These are phyloP conservation scores for Cordyceps militaris DNA, from an alignment of 2,329 filamentous ascomycete genomes.

Conservation along the genomic window DNA sequence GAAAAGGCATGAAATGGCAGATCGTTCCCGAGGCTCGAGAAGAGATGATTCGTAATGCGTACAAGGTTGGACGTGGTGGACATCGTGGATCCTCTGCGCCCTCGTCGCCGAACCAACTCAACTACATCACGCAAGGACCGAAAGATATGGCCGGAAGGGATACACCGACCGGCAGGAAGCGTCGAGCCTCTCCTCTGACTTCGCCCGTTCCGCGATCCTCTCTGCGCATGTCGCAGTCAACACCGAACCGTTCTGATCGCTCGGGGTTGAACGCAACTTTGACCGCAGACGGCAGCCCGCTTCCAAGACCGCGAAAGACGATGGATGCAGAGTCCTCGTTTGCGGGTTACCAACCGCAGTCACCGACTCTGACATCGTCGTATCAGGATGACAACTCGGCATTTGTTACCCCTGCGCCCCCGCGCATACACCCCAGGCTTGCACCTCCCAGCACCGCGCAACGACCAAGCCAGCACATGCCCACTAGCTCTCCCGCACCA, in stretches of 20 bases:
- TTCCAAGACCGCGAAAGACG: constrained; percentile 50
- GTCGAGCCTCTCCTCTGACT: constrained; percentile 45
- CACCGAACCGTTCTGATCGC: constrained; percentile 46
- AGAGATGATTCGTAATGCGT: constrained; percentile 74
- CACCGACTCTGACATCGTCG: constrained; percentile 55
- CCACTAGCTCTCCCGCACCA: constrained; percentile 75
- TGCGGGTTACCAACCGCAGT: constrained; percentile 47
- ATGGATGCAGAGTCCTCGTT: constrained; percentile 37
- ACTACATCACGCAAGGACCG: constrained; percentile 53
- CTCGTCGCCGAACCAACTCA: constrained; percentile 57
- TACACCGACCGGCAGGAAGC: constrained; percentile 47
- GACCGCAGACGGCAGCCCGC: constrained; percentile 53
- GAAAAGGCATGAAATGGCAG: constrained; percentile 99
- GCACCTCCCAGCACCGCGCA: constrained; percentile 76
- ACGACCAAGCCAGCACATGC: constrained; percentile 77
- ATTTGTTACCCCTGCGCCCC: constrained; percentile 66
- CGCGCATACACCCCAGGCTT: constrained; percentile 64
- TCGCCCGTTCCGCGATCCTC: constrained; percentile 50
- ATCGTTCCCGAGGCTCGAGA: constrained; percentile 78
- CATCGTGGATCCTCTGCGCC: constrained; percentile 63
- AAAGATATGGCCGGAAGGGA: constrained; percentile 48
- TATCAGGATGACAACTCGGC: constrained; percentile 54
- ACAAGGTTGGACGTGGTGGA: constrained; percentile 53
- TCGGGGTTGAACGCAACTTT: constrained; percentile 30
- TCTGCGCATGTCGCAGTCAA: constrained; percentile 46